Evolutionary conservation across 1,284 basidiomycete species (phyloP), one percentile per base, ranked within the genome.

Genomic region (Spongiforma sp.): DNA sequence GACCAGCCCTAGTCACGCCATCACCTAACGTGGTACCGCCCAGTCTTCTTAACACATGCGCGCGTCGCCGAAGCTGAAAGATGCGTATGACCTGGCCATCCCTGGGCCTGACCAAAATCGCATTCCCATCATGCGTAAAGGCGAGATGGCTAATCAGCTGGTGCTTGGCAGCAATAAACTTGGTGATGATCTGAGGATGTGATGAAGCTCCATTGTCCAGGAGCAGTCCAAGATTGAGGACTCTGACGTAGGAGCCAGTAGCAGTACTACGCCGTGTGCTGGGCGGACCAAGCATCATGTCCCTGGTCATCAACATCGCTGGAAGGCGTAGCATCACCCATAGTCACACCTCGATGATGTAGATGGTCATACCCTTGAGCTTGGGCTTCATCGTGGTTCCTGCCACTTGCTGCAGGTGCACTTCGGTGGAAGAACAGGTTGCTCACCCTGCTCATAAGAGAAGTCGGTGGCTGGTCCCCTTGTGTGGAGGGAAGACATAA

Each of bases 31-130:
- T 43, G 14, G 37, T 37, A 30, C 62, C 34, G 56, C n/a, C 26
- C 56, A 57, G 5, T 17, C 65, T 59, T 59, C 64, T 61, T 54
- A 63, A 71, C 24, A 62, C 70, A 28, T 76, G 75, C 19, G 77
- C 77, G 15, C 80, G 68, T 41, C 87, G 84, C 17, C 80, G 74
- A 28, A 90, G 69, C 64, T 82, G 80, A 67, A 89, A 89, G 8
- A 91, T 78, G 53, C 84, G 84, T 43, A 86, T 80, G 2, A 81
- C 80, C 62, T 89, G 86, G 0, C 90, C 92, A 62, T 92, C 87
- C 57, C 80, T 78, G 1, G 85, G 81, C 0, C 86, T 83, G 3
- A 87, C 86, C 11, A 87, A 75, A 6, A 95, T 68, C 11, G 78
- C 78, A 14, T 84, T 87, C 1, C 90, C 91, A 60, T 89, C 85